Evolutionary conservation across 108 stramenopile species (phyloP).

Genomic region (Hondaea fermentalgiana): DNA sequence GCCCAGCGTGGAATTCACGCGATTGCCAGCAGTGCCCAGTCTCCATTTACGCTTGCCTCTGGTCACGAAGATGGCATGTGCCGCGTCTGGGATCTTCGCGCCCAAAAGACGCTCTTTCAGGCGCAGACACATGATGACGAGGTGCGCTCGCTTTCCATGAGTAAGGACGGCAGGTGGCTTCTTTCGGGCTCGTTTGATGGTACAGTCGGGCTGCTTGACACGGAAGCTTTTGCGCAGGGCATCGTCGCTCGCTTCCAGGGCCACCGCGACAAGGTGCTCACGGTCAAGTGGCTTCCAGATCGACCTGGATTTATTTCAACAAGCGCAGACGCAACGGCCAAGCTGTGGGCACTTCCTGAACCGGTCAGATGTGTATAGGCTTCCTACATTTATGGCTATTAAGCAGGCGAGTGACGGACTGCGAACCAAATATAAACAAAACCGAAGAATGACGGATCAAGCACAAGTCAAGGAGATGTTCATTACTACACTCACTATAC

Average conservation of each 20-base stretch:
- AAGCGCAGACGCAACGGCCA: not conserved
- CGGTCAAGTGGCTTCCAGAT: not conserved
- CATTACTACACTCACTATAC: too few species aligned
- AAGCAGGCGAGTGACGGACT: too few species aligned
- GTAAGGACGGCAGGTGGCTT: not conserved
- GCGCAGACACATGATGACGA: not conserved
- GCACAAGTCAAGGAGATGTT: too few species aligned
- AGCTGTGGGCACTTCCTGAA: not conserved
- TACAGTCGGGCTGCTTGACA: not conserved
- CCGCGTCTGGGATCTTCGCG: not conserved
- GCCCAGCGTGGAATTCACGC: not conserved
- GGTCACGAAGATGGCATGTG: not conserved
- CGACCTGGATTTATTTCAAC: not conserved
- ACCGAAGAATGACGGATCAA: too few species aligned
- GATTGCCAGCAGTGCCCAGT: not conserved
- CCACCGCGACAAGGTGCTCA: not conserved
- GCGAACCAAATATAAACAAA: too few species aligned
- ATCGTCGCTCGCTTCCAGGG: not conserved
- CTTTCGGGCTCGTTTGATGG: constrained; percentile 1
- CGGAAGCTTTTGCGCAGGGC: not conserved
- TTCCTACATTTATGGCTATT: too few species aligned
- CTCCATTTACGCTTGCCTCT: not conserved
- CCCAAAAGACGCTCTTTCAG: not conserved
- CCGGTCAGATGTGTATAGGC: too few species aligned
- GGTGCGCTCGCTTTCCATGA: not conserved